A percentile compares a stretch with the other conserved stretches of the same genome.
phyloP scores from a whole-genome alignment of 805 yeast genomes.

The Sugiyamaella smithiae region DNA sequence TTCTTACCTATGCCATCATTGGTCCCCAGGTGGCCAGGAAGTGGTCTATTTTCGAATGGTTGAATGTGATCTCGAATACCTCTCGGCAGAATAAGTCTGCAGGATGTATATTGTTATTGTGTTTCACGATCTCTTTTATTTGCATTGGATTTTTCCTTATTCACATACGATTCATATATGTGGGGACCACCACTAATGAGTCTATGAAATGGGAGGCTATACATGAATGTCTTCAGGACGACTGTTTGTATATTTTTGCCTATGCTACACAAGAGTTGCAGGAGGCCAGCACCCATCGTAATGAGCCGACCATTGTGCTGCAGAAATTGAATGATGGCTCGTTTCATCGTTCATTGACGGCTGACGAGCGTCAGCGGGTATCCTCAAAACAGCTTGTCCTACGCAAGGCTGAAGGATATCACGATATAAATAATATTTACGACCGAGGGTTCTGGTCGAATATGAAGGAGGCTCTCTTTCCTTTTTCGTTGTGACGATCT shows the following conservation, averaged over 20 bases:
- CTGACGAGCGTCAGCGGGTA: slow-evolving; percentile 29
- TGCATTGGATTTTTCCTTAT: slow-evolving; percentile 42
- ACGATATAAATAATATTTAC: slow-evolving; percentile 39
- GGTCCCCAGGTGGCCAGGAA: slow-evolving; percentile 1
- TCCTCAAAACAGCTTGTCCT: slow-evolving; percentile 23
- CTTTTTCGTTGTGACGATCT: not conserved
- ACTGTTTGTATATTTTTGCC: slow-evolving; percentile 36
- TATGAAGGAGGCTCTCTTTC: slow-evolving; percentile 19
- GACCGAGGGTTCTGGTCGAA: slow-evolving; percentile 35
- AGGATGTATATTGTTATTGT: slow-evolving; percentile 44
- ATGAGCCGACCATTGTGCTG: slow-evolving; percentile 27
- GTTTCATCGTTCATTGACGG: slow-evolving; percentile 30
- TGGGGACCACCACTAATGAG: slow-evolving; percentile 78
- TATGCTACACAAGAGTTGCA: slow-evolving; percentile 15
- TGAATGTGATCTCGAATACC: not conserved
- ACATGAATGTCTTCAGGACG: slow-evolving; percentile 47
- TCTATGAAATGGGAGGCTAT: slow-evolving; percentile 67
- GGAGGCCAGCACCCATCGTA: slow-evolving; percentile 10
- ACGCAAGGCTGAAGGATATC: slow-evolving; percentile 25
- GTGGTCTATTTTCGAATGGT: not conserved
- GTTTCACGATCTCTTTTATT: slow-evolving; percentile 45
- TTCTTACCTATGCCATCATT: slow-evolving; percentile 26
- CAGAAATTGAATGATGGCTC: slow-evolving; percentile 25
- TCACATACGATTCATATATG: slow-evolving; percentile 50
- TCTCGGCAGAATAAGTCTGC: slow-evolving; percentile 24